phyloP scores from a whole-genome alignment of 2,329 filamentous ascomycete genomes.

The Trichophyton schoenleinii region DNA sequence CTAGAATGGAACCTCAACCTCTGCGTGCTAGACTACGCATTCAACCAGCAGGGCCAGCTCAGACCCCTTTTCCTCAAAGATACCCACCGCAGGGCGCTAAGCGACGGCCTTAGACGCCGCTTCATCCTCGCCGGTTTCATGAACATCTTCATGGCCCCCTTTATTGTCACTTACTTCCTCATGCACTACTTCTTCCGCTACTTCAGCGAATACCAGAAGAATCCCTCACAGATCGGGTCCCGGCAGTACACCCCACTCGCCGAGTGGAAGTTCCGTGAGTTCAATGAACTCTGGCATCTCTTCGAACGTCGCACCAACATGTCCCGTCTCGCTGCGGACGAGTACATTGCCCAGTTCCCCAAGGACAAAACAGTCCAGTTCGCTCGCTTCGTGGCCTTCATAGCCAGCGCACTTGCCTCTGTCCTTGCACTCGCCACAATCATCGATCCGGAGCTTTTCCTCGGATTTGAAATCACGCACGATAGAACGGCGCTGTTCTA shows the following conservation, averaged over 20 bases:
- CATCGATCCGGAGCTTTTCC: slow-evolving; percentile 80
- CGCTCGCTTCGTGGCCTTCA: slow-evolving; percentile 72
- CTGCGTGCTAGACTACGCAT: slow-evolving; percentile 85
- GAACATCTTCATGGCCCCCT: slow-evolving; percentile 75
- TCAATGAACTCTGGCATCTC: slow-evolving; percentile 88
- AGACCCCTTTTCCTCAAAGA: slow-evolving; percentile 75
- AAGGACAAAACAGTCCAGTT: slow-evolving; percentile 85
- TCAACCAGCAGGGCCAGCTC: slow-evolving; percentile 78
- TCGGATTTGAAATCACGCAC: slow-evolving; percentile 80
- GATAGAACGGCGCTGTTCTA: slow-evolving; percentile 88
- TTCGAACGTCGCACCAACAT: slow-evolving; percentile 84
- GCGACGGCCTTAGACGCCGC: slow-evolving; percentile 61
- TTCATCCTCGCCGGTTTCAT: slow-evolving; percentile 75
- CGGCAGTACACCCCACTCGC: slow-evolving; percentile 86
- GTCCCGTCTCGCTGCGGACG: slow-evolving; percentile 84
- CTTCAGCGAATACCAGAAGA: slow-evolving; percentile 94
- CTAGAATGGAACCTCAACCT: slow-evolving; percentile 87
- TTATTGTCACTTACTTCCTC: slow-evolving; percentile 74
- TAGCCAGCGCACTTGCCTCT: slow-evolving; percentile 73
- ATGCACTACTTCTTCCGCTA: slow-evolving; percentile 90
- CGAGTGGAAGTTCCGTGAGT: slow-evolving; percentile 96
- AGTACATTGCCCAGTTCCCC: slow-evolving; percentile 91
- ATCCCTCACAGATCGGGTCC: slow-evolving; percentile 73
- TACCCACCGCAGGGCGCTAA: slow-evolving; percentile 64
- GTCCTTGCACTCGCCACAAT: slow-evolving; percentile 73